Percentiles rank a stretch among this genome's conserved stretches.
phyloP scores from a whole-genome alignment of 495 filamentous ascomycete species.

The Viridothelium virens region DNA sequence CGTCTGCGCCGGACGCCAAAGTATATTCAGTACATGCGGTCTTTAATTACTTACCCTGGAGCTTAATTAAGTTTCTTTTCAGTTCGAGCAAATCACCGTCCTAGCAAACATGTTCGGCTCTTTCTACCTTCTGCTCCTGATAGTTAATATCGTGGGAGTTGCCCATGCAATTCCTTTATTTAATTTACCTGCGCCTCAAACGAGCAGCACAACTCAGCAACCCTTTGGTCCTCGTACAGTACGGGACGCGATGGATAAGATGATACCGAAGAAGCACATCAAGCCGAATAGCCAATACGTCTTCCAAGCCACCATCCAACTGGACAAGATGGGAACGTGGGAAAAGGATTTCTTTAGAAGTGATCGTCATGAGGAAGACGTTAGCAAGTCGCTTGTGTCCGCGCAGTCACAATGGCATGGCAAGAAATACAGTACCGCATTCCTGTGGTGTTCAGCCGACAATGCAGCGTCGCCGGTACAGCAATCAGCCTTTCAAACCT shows the following conservation, averaged over 20 bases:
- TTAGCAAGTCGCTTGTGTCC: background rate
- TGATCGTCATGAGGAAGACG: background rate
- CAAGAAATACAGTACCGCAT: background rate
- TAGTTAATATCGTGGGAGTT: background rate
- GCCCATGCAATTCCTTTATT: background rate
- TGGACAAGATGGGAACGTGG: background rate
- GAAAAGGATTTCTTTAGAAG: background rate
- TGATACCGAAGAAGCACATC: background rate
- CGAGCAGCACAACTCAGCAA: background rate
- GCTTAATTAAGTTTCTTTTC: too few species aligned
- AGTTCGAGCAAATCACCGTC: too few species aligned
- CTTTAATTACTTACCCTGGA: too few species aligned
- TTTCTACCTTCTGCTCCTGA: background rate
- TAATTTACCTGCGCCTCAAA: background rate
- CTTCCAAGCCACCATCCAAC: background rate
- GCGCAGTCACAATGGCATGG: background rate
- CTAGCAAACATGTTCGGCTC: too few species aligned
- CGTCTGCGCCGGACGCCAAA: too few species aligned
- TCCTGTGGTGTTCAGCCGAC: background rate
- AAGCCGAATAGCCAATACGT: background rate
- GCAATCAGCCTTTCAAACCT: too few species aligned
- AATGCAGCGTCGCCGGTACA: background rate
- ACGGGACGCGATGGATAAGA: background rate
- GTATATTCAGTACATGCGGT: too few species aligned
- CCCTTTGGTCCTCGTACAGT: background rate